Conservation (phyloP, 2,329 filamentous ascomycete species). For the Trichophyton benhamiae region DNA sequence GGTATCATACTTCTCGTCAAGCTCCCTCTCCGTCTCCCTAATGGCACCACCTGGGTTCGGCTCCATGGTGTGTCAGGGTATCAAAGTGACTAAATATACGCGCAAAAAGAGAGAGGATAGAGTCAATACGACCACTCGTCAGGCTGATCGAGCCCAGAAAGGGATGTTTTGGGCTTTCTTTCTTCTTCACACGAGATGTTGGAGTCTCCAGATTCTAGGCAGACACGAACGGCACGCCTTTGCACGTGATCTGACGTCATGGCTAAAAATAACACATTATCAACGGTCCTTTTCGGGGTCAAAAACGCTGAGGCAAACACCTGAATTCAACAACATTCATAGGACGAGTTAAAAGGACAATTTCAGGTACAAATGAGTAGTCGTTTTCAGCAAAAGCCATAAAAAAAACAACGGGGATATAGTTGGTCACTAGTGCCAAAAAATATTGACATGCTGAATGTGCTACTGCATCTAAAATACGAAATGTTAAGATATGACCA, state of each 20-base stretch:
- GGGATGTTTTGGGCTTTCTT: neutral
- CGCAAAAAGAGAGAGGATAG: no score
- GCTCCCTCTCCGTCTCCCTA: constrained; percentile 29
- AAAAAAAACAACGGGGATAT: no score
- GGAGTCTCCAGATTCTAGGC: neutral
- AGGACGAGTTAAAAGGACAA: no score
- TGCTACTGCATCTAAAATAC: neutral
- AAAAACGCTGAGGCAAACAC: no score
- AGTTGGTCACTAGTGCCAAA: neutral
- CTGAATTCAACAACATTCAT: no score
- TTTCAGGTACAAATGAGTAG: no score
- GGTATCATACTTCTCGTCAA: constrained; percentile 38
- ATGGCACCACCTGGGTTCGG: neutral
- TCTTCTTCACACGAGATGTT: neutral
- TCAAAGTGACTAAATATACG: neutral
- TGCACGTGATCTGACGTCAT: constrained; percentile 1
- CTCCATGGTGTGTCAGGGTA: neutral
- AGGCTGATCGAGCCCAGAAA: neutral
- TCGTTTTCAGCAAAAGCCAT: no score
- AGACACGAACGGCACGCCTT: neutral
- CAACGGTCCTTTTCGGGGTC: no score
- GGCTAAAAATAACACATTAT: neutral
- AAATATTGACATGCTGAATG: neutral
- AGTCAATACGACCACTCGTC: no score
- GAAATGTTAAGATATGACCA: neutral